Conservation (phyloP, 257 asterid genomes). For the Pogostemon cablin region DNA sequence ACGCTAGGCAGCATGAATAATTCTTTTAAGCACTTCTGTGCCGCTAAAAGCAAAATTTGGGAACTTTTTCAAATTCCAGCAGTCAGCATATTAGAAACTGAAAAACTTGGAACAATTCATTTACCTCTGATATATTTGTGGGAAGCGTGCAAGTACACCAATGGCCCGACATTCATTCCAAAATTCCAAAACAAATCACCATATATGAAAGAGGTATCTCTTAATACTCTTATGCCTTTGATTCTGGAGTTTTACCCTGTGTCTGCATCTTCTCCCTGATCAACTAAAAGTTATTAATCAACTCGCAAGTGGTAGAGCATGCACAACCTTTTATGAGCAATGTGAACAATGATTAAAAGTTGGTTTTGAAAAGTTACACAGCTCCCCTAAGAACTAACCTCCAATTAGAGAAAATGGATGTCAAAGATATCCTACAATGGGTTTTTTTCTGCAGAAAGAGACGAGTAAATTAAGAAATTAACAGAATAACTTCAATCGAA, state of each 20-base stretch:
- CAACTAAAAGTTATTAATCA: conserved; percentile 13
- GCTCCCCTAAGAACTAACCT: conserved; percentile 83
- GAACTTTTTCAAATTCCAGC: conserved; percentile 15
- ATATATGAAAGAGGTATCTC: no score
- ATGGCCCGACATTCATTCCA: conserved; percentile 68
- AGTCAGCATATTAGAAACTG: conserved; percentile 19
- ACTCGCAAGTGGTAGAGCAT: conserved; percentile 29
- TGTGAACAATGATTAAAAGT: conserved; percentile 26
- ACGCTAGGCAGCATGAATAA: conserved; percentile 63
- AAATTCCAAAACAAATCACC: no score
- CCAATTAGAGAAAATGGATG: conserved; percentile 90
- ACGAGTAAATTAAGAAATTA: conserved; percentile 22
- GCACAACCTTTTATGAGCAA: conserved; percentile 33
- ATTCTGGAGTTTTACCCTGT: no score
- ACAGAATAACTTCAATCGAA: conserved; percentile 16
- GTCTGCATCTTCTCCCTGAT: background rate
- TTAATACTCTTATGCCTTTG: no score
- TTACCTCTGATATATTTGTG: conserved; percentile 76
- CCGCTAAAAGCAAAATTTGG: conserved; percentile 44
- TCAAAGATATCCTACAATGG: conserved; percentile 57
- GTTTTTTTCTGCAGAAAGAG: conserved; percentile 56
- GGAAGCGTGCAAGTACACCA: conserved; percentile 89
- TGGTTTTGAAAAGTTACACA: conserved; percentile 77
- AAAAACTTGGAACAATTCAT: conserved; percentile 21
- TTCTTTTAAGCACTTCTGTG: conserved; percentile 64